A percentile compares a stretch with the other conserved stretches of the same genome.
Conservation (phyloP, 768 basidiomycete species). For the Phlebiopsis gigantea region DNA sequence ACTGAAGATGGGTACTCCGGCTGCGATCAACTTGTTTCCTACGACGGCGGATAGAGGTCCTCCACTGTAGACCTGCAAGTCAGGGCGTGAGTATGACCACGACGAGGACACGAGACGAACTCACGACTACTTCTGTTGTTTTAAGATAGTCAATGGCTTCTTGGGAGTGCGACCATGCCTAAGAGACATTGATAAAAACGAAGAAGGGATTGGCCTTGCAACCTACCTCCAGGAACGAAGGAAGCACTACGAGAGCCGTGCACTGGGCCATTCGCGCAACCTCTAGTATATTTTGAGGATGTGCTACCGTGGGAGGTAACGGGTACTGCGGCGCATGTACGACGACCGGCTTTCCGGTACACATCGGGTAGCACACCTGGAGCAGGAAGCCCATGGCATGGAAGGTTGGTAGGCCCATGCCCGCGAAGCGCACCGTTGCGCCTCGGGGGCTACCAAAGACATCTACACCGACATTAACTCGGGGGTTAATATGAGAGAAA, state of each 20-base stretch:
- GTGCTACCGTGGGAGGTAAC: constrained; percentile 14
- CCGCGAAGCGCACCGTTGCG: constrained; percentile 1
- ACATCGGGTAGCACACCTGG: constrained; percentile 10
- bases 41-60: constrained; percentile 14
- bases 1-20: constrained; percentile 11
- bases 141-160: constrained; percentile 14
- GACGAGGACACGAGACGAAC: background rate
- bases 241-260: constrained; percentile 9
- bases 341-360: constrained; percentile 4
- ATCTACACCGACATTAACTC: background rate
- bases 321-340: constrained; percentile 12
- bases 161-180: constrained; percentile 17
- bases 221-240: constrained; percentile 17
- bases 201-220: background rate
- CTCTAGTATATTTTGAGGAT: constrained; percentile 14
- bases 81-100: background rate
- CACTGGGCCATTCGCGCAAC: constrained; percentile 1
- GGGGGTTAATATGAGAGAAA: background rate
- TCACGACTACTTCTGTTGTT: constrained; percentile 10
- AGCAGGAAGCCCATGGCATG: constrained; percentile 11
- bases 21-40: constrained; percentile 12
- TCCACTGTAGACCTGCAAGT: constrained; percentile 15
- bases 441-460: background rate
- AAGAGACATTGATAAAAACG: background rate
- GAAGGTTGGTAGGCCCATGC: constrained; percentile 13